Evolutionary conservation across 805 yeast genomes (phyloP).

Genomic region (Lachancea thermotolerans): DNA sequence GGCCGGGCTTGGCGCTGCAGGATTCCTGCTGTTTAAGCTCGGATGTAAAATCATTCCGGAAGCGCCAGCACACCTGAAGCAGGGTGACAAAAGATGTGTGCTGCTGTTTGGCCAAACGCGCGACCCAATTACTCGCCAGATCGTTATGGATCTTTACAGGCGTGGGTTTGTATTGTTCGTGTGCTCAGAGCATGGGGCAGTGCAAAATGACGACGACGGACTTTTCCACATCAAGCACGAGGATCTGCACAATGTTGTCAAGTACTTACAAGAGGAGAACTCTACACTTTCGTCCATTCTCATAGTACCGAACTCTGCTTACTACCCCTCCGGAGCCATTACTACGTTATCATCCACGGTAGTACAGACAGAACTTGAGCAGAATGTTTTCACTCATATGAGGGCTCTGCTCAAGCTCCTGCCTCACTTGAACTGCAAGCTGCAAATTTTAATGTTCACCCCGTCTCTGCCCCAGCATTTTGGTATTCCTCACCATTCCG

Average conservation of each 20-base stretch:
- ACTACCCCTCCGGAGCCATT: constrained; percentile 24
- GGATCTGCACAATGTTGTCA: constrained; percentile 19
- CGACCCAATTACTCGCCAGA: constrained; percentile 32
- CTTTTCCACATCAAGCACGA: constrained; percentile 19
- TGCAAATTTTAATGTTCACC: constrained; percentile 25
- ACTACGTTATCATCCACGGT: constrained; percentile 14
- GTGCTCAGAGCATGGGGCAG: constrained; percentile 22
- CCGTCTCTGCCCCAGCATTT: constrained; percentile 27
- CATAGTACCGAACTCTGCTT: constrained; percentile 30
- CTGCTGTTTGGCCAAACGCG: constrained; percentile 30
- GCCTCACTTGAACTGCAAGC: constrained; percentile 15
- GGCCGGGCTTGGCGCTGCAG: constrained; percentile 2
- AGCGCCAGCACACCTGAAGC: constrained; percentile 7
- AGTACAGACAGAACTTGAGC: constrained; percentile 20
- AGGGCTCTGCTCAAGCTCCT: constrained; percentile 18
- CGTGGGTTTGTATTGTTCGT: constrained; percentile 30
- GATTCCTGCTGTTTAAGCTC: not conserved
- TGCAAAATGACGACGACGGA: constrained; percentile 26
- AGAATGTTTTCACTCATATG: constrained; percentile 21
- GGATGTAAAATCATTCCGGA: not conserved
- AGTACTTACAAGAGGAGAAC: constrained; percentile 12
- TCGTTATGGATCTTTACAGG: constrained; percentile 31
- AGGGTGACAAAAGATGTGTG: constrained; percentile 12
- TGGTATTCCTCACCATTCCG: constrained; percentile 20
- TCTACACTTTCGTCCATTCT: constrained; percentile 20